Conservation (phyloP, 2,329 filamentous ascomycete species). For the Ophiostoma sp. region DNA sequence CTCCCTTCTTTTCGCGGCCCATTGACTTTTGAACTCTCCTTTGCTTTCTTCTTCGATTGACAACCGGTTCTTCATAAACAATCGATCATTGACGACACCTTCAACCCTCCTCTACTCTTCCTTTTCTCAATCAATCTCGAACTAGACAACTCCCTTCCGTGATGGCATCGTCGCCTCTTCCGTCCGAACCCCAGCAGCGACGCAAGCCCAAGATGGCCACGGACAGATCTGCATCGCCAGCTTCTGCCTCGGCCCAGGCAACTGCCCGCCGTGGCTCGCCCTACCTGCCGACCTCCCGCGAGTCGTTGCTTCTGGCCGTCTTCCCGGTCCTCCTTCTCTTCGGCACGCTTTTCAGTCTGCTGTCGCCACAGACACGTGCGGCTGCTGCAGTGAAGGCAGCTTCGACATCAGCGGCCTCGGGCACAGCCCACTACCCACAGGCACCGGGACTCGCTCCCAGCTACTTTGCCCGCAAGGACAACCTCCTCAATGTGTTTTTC, state of each 20-base stretch:
- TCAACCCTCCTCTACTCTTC: background rate
- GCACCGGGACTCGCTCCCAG: slow-evolving; percentile 58
- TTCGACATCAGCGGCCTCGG: background rate
- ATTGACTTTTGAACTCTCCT: background rate
- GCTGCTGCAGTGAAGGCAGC: slow-evolving; percentile 60
- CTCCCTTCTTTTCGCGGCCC: background rate
- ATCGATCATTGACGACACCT: background rate
- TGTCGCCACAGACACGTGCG: slow-evolving; percentile 70
- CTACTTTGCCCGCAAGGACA: slow-evolving; percentile 94
- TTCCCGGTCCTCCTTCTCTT: slow-evolving; percentile 80
- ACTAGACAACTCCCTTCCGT: background rate
- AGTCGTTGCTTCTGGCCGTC: slow-evolving; percentile 62
- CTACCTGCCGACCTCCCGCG: slow-evolving; percentile 68
- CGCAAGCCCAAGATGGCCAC: slow-evolving; percentile 25
- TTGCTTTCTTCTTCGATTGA: background rate
- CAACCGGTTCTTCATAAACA: too few relatives aligned
- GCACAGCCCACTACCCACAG: slow-evolving; percentile 39
- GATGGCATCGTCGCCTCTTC: slow-evolving; percentile 20
- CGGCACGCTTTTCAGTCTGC: slow-evolving; percentile 74
- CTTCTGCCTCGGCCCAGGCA: background rate
- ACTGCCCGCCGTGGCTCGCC: slow-evolving; percentile 16
- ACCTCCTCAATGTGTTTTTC: slow-evolving; percentile 88
- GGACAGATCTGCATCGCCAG: background rate
- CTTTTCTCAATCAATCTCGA: background rate
- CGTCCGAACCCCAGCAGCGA: slow-evolving; percentile 18